Base-by-base conservation (phyloP, 2,329 filamentous ascomycete genomes). In the Moelleriella libera region DNA sequence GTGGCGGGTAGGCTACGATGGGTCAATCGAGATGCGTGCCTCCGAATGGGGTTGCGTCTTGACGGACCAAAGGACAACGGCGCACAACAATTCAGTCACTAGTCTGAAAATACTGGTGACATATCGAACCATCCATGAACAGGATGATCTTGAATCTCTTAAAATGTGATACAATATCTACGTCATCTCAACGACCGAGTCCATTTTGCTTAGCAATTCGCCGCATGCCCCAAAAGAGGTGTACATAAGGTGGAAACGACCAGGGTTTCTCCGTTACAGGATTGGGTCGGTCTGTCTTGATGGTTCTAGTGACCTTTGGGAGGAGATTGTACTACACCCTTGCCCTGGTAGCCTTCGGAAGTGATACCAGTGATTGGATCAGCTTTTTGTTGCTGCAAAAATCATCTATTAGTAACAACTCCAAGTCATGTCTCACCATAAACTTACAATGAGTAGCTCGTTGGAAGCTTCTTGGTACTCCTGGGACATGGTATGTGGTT, bases 401-500 rank as follows among this genome's bases (percentile, higher is more conserved):
- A 5, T 4, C 30, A 9, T 12, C 30, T 4, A 37, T 47, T 34
- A 46, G 41, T 21, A 5, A 21, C 40, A 5, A 21, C 2, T 21
- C 3, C 21, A 21, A 21, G 2, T 21, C 21, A 21, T 21, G 21
- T 21, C 21, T 21, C 21, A 21, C 21, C 21, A 21, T 21, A 41
- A 34, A 50, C 54, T 45, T 72, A 94, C 90, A 79, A 82, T 89
- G 67, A 96, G 76, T 69, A 85, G 92, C 74, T 96, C 92, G 70
- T 98, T 95, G 57, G 83, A 78, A 58, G 84, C 84, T 75, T 97
- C 88, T 74, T 98, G 88, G 80, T 85, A 97, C 71, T 98, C 92
- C 76, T 87, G 85, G 72, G 75, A 90, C 89, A 98, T 94, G 61
- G 90, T 94, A 67, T 75, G 73, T 56, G 92, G 92, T 53, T 77